Evolutionary conservation across 225 moss, liverwort and hornwort genomes (phyloP).

Genomic region (Pseudoscleropodium purum): DNA sequence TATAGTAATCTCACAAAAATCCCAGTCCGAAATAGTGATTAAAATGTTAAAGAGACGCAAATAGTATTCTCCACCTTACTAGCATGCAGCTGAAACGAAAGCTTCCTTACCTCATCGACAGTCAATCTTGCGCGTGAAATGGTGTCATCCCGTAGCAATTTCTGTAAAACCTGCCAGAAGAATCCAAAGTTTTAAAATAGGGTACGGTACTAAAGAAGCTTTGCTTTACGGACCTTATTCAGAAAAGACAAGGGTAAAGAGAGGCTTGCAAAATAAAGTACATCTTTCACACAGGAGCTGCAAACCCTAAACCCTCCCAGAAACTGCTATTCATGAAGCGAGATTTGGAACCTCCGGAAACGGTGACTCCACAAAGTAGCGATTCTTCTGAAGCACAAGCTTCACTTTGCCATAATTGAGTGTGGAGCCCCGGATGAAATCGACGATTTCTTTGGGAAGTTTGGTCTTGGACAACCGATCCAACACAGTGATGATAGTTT

Average conservation of each 20-base stretch:
- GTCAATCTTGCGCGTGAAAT: slow-evolving; percentile 64
- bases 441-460: slow-evolving; percentile 67
- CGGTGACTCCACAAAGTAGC: slow-evolving; percentile 95
- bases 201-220: background rate
- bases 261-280: background rate
- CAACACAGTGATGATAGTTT: slow-evolving; percentile 87
- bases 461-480: slow-evolving; percentile 88
- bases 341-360: slow-evolving; percentile 59
- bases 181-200: background rate
- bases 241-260: background rate
- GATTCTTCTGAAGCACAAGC: slow-evolving; percentile 94
- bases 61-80: background rate
- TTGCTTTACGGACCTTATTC: background rate
- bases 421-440: slow-evolving; percentile 80
- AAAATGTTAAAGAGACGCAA: background rate
- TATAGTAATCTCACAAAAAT: background rate
- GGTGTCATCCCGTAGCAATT: slow-evolving; percentile 55
- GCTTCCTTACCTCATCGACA: slow-evolving; percentile 36
- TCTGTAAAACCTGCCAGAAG: slow-evolving; percentile 26
- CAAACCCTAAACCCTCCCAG: background rate
- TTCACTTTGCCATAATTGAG: slow-evolving; percentile 93
- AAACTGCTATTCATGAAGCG: background rate
- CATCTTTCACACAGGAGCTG: background rate
- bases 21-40: background rate
- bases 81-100: background rate